A percentile compares a stretch with the other conserved stretches of the same genome.
These are phyloP conservation scores for Bolboschoenoplectus hybrid DNA, from an alignment of 202 grass and related monocot species.

Conservation along the genomic window DNA sequence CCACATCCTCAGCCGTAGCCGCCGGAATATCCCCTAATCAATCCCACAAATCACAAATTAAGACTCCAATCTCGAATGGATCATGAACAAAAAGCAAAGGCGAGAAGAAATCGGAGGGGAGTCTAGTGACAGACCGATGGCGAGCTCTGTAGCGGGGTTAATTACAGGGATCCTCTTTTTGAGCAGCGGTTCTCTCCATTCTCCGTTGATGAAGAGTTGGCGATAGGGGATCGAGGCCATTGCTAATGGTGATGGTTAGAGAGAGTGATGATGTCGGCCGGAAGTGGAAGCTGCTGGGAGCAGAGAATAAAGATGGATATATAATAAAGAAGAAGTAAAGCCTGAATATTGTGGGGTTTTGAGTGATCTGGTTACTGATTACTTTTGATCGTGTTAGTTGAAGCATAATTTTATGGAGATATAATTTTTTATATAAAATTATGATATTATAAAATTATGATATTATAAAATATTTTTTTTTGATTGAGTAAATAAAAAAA, in stretches of 20 bases:
- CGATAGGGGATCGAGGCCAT: conserved; percentile 68
- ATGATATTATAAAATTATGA: no score
- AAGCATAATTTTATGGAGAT: no score
- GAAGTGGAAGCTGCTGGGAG: not conserved
- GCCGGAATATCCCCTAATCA: conserved; percentile 72
- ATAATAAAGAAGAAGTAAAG: not conserved
- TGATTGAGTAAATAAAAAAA: no score
- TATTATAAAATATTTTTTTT: no score
- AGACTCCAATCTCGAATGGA: not conserved
- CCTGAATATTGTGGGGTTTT: not conserved
- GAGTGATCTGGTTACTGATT: conserved; percentile 13
- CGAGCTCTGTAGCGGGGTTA: conserved; percentile 74
- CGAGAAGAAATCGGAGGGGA: not conserved
- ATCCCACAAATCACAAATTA: conserved; percentile 19
- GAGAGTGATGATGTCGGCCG: not conserved
- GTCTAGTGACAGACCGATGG: conserved; percentile 50
- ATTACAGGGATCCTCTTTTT: conserved; percentile 80
- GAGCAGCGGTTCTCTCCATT: conserved; percentile 64
- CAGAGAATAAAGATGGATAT: not conserved
- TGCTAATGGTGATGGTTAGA: not conserved
- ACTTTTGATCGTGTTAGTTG: no score
- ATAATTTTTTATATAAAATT: no score
- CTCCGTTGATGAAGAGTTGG: conserved; percentile 68
- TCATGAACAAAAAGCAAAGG: not conserved
- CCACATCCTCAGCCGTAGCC: conserved; percentile 78